phyloP scores from a whole-genome alignment of 495 filamentous ascomycete genomes.

The Podospora pseudopauciseta region DNA sequence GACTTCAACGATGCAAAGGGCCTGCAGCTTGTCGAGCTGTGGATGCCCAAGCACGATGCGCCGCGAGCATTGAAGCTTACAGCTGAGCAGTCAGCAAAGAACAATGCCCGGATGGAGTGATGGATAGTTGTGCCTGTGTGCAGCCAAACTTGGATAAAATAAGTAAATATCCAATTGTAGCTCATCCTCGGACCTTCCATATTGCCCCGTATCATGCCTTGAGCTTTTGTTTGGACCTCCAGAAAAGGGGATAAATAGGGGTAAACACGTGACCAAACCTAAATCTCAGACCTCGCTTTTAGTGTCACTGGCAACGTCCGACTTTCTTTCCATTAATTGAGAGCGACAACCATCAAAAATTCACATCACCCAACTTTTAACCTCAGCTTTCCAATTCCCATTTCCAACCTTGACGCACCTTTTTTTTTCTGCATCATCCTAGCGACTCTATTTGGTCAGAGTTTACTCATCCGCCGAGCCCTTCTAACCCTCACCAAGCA shows the following conservation, averaged over 20 bases:
- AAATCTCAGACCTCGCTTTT: background rate
- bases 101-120: constrained; percentile 38
- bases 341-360: background rate
- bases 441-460: background rate
- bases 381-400: background rate
- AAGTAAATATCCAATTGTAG: background rate
- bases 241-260: constrained; percentile 12
- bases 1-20: constrained; percentile 54
- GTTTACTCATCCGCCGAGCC: background rate
- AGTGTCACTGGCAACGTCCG: background rate
- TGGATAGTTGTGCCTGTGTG: background rate
- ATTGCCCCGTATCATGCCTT: background rate
- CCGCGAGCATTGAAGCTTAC: constrained; percentile 68
- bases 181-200: background rate
- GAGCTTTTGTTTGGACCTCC: background rate
- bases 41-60: constrained; percentile 80
- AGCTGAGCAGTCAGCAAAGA: constrained; percentile 63
- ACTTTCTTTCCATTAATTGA: background rate
- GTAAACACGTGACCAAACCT: constrained; percentile 14
- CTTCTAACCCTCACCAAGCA: background rate
- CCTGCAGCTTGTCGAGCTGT: constrained; percentile 75
- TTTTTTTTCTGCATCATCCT: no score
- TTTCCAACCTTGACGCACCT: no score
- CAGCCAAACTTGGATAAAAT: background rate
- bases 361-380: background rate